Percentiles rank a stretch among this genome's conserved stretches.
Evolutionary conservation across 2,329 filamentous ascomycete genomes (phyloP).

Genomic region (Neoascochyta sp.): DNA sequence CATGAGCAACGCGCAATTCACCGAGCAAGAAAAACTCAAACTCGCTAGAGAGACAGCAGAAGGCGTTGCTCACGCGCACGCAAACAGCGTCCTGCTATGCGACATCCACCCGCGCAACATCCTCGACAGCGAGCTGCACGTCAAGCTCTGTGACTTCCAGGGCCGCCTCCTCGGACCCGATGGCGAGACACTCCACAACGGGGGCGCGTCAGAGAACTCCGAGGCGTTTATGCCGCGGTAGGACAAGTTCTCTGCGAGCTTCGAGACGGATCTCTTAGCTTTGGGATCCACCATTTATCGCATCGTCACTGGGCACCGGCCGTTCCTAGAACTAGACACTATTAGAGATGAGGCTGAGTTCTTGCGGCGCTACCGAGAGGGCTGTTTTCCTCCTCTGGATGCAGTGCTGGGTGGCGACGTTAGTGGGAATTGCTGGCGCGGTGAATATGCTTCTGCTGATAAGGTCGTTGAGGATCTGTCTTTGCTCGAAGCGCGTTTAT

Average conservation of each 20-base stretch:
- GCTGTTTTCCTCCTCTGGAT: constrained; percentile 9
- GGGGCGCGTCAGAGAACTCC: constrained; percentile 12
- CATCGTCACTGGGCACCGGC: constrained; percentile 13
- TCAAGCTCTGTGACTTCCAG: constrained; percentile 15
- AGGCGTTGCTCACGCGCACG: constrained; percentile 8
- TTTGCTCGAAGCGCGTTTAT: neutral
- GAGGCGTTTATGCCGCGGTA: constrained; percentile 18
- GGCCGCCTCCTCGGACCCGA: constrained; percentile 8
- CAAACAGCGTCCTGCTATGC: constrained; percentile 9
- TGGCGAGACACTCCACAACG: neutral
- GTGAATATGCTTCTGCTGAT: constrained; percentile 11
- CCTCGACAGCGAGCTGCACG: constrained; percentile 3
- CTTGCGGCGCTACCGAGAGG: constrained; percentile 6
- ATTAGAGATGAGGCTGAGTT: constrained; percentile 17
- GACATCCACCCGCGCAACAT: constrained; percentile 8
- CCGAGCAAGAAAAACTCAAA: constrained; percentile 1
- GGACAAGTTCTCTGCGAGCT: constrained; percentile 9
- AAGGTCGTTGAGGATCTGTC: constrained; percentile 11
- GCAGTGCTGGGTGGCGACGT: constrained; percentile 7
- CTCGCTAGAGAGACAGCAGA: constrained; percentile 8
- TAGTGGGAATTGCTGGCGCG: constrained; percentile 16
- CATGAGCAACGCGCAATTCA: constrained; percentile 2
- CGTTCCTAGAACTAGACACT: constrained; percentile 16
- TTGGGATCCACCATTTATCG: constrained; percentile 19
- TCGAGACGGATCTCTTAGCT: constrained; percentile 21